Evolutionary conservation across 2,329 filamentous ascomycete species (phyloP).

Genomic region (Pestalotiopsis sp.): DNA sequence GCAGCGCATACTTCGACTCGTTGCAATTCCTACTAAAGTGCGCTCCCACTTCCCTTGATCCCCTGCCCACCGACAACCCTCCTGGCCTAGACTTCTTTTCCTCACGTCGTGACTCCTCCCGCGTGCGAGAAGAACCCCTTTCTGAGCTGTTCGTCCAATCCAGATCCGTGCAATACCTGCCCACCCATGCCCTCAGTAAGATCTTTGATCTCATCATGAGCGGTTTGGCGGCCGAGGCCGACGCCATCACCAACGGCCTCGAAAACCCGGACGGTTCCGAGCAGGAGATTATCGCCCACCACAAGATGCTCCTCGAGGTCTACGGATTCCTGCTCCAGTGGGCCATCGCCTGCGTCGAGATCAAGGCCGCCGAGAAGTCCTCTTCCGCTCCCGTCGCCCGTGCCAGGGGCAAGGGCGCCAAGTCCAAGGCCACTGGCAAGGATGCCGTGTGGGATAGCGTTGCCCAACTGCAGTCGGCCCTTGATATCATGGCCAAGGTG

Average conservation of each 20-base stretch:
- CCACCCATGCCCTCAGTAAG: slow-evolving; percentile 84
- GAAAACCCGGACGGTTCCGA: slow-evolving; percentile 74
- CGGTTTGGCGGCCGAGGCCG: slow-evolving; percentile 82
- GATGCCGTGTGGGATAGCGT: slow-evolving; percentile 89
- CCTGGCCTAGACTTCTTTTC: slow-evolving; percentile 4
- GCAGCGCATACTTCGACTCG: slow-evolving; percentile 83
- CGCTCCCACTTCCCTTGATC: slow-evolving; percentile 59
- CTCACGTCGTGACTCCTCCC: slow-evolving; percentile 17
- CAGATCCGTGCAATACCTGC: slow-evolving; percentile 82
- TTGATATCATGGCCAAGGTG: slow-evolving; percentile 95
- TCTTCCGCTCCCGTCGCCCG: slow-evolving; percentile 71
- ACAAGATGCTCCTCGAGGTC: slow-evolving; percentile 90
- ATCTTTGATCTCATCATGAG: slow-evolving; percentile 89
- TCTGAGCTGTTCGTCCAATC: slow-evolving; percentile 66
- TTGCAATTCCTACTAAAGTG: slow-evolving; percentile 97
- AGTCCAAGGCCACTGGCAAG: slow-evolving; percentile 73
- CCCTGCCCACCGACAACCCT: slow-evolving; percentile 26
- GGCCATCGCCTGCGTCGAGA: slow-evolving; percentile 93
- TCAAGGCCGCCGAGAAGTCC: slow-evolving; percentile 89
- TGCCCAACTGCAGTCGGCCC: slow-evolving; percentile 80
- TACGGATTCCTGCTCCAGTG: slow-evolving; percentile 95
- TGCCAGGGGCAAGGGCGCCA: slow-evolving; percentile 75
- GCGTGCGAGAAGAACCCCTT: slow-evolving; percentile 48
- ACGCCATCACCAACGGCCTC: slow-evolving; percentile 82
- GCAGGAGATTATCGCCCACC: slow-evolving; percentile 81